These are phyloP conservation scores for Linnemannia elongata DNA, from an alignment of 192 early-diverging fungal species.

Conservation along the genomic window DNA sequence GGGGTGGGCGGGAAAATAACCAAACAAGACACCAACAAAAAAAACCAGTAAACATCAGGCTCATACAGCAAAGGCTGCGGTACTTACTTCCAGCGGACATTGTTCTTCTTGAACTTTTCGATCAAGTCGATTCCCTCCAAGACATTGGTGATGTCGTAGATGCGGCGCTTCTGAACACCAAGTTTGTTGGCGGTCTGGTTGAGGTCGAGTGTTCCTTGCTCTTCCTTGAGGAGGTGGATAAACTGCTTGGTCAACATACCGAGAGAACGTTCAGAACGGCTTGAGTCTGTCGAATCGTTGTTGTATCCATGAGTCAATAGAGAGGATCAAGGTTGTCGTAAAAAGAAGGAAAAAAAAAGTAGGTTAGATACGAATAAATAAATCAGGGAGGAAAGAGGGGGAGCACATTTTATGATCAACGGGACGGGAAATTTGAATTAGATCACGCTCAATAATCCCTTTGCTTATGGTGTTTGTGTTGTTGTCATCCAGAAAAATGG, in stretches of 20 bases:
- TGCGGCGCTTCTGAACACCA: conserved; percentile 75
- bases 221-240: conserved; percentile 62
- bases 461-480: not conserved
- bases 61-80: not conserved
- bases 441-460: not conserved
- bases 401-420: conserved; percentile 11
- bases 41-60: not conserved
- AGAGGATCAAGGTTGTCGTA: not conserved
- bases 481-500: not conserved
- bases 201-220: conserved; percentile 69
- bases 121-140: conserved; percentile 75
- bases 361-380: conserved; percentile 35
- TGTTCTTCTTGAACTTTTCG: conserved; percentile 79
- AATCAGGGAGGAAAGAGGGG: not conserved
- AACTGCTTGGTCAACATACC: conserved; percentile 73
- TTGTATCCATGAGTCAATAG: not conserved
- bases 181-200: conserved; percentile 70
- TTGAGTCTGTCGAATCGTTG: conserved; percentile 28
- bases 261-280: conserved; percentile 72
- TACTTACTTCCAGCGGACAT: conserved; percentile 78
- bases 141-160: conserved; percentile 80
- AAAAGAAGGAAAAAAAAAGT: not conserved
- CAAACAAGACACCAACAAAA: not conserved
- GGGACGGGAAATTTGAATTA: conserved; percentile 41
- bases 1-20: not conserved